Conservation (phyloP, 331 rosid species). For the Quercus phellos region DNA sequence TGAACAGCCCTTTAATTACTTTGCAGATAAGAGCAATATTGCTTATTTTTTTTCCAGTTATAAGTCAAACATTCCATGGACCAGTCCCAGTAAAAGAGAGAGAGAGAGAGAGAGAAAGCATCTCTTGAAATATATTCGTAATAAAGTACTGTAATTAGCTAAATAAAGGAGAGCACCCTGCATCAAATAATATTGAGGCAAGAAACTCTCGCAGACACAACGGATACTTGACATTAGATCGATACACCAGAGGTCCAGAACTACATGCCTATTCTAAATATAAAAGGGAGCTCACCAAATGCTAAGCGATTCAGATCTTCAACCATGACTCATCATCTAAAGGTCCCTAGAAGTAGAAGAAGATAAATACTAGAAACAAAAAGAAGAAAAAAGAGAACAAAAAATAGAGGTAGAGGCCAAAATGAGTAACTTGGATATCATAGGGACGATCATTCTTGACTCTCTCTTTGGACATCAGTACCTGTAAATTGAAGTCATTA, state of each 20-base stretch:
- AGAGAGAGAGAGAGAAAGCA: slow-evolving; percentile 21
- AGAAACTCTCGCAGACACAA: slow-evolving; percentile 8
- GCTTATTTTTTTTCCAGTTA: slow-evolving; percentile 7
- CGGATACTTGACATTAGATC: slow-evolving; percentile 25
- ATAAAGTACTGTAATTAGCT: slow-evolving; percentile 2
- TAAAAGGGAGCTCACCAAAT: slow-evolving; percentile 30
- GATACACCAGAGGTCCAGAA: slow-evolving; percentile 25
- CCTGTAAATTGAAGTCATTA: slow-evolving; percentile 18
- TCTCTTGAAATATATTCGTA: slow-evolving; percentile 16
- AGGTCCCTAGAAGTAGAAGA: slow-evolving; percentile 26
- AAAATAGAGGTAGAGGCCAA: slow-evolving; percentile 26
- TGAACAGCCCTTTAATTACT: background rate
- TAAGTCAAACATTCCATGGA: slow-evolving; percentile 41
- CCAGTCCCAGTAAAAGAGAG: slow-evolving; percentile 29
- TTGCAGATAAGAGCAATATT: background rate
- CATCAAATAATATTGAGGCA: slow-evolving; percentile 18
- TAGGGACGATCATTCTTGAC: slow-evolving; percentile 21
- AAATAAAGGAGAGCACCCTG: slow-evolving; percentile 14
- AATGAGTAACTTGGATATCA: slow-evolving; percentile 18
- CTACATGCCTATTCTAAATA: slow-evolving; percentile 29
- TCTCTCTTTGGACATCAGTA: slow-evolving; percentile 29
- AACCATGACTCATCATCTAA: slow-evolving; percentile 22
- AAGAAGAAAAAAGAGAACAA: slow-evolving; percentile 16
- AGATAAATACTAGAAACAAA: slow-evolving; percentile 18
- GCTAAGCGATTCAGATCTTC: slow-evolving; percentile 30